Base-by-base conservation (phyloP, 2,329 filamentous ascomycete species). In the Colletotrichum ledebouriae region DNA sequence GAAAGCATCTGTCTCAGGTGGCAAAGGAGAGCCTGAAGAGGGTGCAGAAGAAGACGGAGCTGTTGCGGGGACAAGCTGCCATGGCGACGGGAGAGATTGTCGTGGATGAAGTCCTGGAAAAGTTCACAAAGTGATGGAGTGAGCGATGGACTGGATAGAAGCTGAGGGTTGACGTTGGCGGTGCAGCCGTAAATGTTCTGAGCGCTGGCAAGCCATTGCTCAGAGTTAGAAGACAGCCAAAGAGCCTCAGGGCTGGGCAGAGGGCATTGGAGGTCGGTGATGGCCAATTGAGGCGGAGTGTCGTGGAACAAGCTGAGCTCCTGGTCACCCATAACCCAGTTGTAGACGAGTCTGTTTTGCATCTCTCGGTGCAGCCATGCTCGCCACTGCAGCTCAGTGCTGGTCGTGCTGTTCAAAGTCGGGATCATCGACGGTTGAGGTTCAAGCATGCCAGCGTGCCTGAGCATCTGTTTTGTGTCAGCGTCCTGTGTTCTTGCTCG, bases 291-390 rank as follows among this genome's bases (percentile, higher is more conserved):
- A 0, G 89, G 87, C 2, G 84, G 82, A 1, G 84, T 86, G 73
- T 92, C 89, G 71, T 90, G 85, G 78, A 91, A 91, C 9, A 92
- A 80, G 55, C 88, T 87, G 63, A 92, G 80, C 76, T 93, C 91
- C 73, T 92, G 90, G 74, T 93, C 91, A 25, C 91, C 85, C 86
- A 92, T 91, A 20, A 90, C 87, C 88, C 90, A 93, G 62, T 90
- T 91, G 78, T 93, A 92, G n/a, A 91, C 87, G 37, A 93, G 81
- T 86, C 88, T 83, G 75, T 87, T 91, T 71, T 86, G 84, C 57
- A 85, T 85, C 77, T 93, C 90, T 34, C 87, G 85, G 71, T 88
- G 83, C 60, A 89, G 82, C 90, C 90, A 93, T 42, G 87, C 82
- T 63, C 82, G 84, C 90, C 90, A 92, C 73, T 79, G 82, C 70